Percentiles rank a stretch among this genome's conserved stretches.
These are phyloP conservation scores for Dichotomocladium elegans DNA, from an alignment of 371 early-diverging fungal genomes.

Conservation along the genomic window DNA sequence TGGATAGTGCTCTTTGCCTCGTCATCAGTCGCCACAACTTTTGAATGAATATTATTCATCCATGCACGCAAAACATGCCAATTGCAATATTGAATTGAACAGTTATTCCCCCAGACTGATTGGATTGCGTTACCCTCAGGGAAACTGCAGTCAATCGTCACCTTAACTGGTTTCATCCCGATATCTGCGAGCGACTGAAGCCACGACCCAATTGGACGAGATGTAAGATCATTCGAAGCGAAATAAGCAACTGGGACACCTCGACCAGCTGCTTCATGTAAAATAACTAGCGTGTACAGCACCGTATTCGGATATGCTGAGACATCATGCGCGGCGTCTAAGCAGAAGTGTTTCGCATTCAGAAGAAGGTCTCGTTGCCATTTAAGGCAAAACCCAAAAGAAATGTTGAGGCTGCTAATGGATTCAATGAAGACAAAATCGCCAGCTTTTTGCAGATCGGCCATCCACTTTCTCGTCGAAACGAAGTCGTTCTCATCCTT, in stretches of 20 bases:
- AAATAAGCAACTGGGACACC: constrained; percentile 2
- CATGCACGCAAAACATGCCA: too few relatives aligned
- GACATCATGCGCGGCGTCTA: constrained; percentile 7
- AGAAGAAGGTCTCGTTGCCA: background rate
- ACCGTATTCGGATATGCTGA: background rate
- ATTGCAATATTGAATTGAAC: too few relatives aligned
- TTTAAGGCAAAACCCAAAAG: background rate
- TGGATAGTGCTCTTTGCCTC: too few relatives aligned
- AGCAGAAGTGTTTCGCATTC: background rate
- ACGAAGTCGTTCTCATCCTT: background rate
- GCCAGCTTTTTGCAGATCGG: background rate
- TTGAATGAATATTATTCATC: too few relatives aligned
- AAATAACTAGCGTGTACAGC: constrained; percentile 6
- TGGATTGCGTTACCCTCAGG: too few relatives aligned
- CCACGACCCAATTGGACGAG: background rate
- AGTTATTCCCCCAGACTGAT: too few relatives aligned
- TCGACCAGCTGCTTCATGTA: background rate
- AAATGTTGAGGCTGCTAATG: background rate
- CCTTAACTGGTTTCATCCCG: too few relatives aligned
- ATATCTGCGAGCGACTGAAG: background rate
- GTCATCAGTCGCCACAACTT: too few relatives aligned
- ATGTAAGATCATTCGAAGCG: background rate
- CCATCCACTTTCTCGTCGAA: background rate
- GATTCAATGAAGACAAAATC: background rate
- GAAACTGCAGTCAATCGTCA: too few relatives aligned